Base-by-base conservation (phyloP, 1,284 basidiomycete genomes). In the Rhodotorula sp. region DNA sequence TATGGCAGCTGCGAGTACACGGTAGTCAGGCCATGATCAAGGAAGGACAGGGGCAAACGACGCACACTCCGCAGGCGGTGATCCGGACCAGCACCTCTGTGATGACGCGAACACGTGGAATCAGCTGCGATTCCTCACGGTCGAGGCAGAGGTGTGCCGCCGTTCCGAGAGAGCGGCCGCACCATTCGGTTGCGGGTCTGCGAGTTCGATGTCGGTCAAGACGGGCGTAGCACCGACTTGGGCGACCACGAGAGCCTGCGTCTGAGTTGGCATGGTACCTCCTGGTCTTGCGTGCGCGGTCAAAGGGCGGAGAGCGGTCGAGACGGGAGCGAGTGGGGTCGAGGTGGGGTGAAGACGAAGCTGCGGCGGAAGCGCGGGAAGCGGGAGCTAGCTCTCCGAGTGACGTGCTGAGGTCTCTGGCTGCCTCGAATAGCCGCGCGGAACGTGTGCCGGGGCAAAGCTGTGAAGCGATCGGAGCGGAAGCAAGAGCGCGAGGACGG, bases 81-180 rank as follows among this genome's bases (percentile, higher is more conserved):
- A 75, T 48, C 14, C 64, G 53, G 34, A 75, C 64, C 42, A 75
- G 64, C 41, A 75, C 71, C 64, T 75, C 74, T 71, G 49, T 13
- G 12, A 17, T 19, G 49, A 4, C 16, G 7, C 9, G 13, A 46
- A 34, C 34, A 21, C 3, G n/a, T 4, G 27, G 34, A 23, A 27
- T 61, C 12, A 67, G 66, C 45, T 34, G 13, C 34, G 19, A 7
- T n/a, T 5, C 21, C 19, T 4, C 21, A 23, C 49, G 49, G n/a
- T 19, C 49, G 21, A 4, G 2, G 49, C 8, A 8, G 0, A 23
- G 23, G 9, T 21, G 10, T 50, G 21, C 49, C 49, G 21, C 21
- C 21, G 21, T 9, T 50, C 49, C 49, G 49, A 5, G 34, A 34
- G 34, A 34, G 34, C 17, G 16, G 14, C 14, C 64, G 21, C 8